phyloP scores from a whole-genome alignment of 176 grass and related monocot species.

The Alloteropsis semialata region DNA sequence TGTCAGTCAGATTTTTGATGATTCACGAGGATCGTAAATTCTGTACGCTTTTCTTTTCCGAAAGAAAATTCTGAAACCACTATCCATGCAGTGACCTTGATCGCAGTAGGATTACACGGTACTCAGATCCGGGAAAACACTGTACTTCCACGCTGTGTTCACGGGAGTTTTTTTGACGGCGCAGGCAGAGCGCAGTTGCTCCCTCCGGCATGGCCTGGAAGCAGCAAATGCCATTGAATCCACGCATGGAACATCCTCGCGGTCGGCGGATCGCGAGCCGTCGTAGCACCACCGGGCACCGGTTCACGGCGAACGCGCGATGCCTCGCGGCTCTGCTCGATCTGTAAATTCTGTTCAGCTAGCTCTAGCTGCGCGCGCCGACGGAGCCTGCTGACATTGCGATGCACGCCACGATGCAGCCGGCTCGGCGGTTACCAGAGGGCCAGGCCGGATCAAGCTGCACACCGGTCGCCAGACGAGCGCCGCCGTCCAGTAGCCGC shows the following conservation, averaged over 20 bases:
- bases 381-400: too few species aligned
- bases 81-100: too few species aligned
- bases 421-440: not conserved
- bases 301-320: not conserved
- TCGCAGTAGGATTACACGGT: not conserved
- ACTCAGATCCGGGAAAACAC: not conserved
- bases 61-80: too few species aligned
- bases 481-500: not conserved
- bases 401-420: not conserved
- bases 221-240: conserved; percentile 26
- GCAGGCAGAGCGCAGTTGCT: not conserved
- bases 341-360: not conserved
- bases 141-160: not conserved
- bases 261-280: not conserved
- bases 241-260: not conserved
- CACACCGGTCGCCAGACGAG: too few species aligned
- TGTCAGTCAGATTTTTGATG: not conserved
- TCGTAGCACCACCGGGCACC: not conserved
- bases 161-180: not conserved
- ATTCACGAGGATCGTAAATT: not conserved
- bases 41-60: too few species aligned
- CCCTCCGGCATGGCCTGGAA: not conserved
- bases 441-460: not conserved
- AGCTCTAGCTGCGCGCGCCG: not conserved
- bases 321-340: not conserved